Conservation (phyloP, 306 rosid species). For the Leucaena leucocephala region DNA sequence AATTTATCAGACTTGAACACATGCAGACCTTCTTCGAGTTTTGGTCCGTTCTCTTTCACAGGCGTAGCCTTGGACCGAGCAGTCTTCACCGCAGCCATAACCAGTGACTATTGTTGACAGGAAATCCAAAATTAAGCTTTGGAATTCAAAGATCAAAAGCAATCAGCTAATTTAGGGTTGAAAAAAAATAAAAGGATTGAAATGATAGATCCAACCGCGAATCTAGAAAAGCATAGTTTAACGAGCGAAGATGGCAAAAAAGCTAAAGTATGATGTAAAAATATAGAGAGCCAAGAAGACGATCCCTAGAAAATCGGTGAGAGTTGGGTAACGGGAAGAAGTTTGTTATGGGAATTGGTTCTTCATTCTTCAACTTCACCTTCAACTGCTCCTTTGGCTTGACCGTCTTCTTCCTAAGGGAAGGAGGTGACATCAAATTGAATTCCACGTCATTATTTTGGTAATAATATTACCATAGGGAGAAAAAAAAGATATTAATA, state of each 20-base stretch:
- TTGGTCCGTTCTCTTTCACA: constrained; percentile 71
- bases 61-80: constrained; percentile 67
- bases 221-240: background rate
- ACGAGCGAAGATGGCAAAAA: constrained; percentile 13
- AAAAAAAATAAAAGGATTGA: background rate
- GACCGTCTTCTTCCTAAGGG: background rate
- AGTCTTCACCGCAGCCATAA: constrained; percentile 78
- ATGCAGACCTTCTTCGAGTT: constrained; percentile 83
- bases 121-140: background rate
- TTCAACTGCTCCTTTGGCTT: constrained; percentile 5
- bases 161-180: constrained; percentile 42
- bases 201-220: constrained; percentile 43
- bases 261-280: background rate
- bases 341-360: background rate
- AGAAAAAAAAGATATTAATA: background rate
- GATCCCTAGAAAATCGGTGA: constrained; percentile 8
- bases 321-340: background rate
- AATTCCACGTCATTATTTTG: background rate
- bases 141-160: constrained; percentile 28
- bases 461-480: background rate
- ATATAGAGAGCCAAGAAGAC: constrained; percentile 2
- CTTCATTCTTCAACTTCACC: background rate
- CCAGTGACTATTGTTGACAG: background rate
- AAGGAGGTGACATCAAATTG: background rate
- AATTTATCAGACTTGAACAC: constrained; percentile 86